phyloP scores from a whole-genome alignment of 768 basidiomycete genomes.

The Imleria badia region DNA sequence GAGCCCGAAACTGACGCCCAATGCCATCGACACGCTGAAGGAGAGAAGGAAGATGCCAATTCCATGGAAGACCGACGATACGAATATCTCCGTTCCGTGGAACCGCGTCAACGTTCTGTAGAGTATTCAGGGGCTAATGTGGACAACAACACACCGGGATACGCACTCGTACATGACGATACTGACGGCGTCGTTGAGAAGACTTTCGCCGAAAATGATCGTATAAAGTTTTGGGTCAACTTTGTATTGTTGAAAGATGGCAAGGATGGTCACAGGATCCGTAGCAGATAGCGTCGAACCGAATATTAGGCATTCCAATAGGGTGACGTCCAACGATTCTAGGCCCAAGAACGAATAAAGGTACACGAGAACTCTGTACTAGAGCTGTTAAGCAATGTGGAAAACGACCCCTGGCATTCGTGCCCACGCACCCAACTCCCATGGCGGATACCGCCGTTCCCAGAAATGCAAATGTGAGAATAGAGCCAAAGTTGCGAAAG shows the following conservation, averaged over 20 bases:
- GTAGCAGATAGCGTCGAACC: constrained; percentile 97
- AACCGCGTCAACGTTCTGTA: constrained; percentile 87
- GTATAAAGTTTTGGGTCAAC: constrained; percentile 98
- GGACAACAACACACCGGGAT: background rate
- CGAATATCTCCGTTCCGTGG: constrained; percentile 82
- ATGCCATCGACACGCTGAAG: constrained; percentile 91
- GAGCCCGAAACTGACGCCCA: constrained; percentile 91
- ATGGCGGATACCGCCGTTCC: constrained; percentile 97
- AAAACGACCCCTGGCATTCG: background rate
- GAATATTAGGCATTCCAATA: constrained; percentile 94
- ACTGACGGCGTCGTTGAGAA: constrained; percentile 98
- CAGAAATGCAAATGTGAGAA: constrained; percentile 88
- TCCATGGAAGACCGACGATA: constrained; percentile 90
- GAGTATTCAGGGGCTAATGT: background rate
- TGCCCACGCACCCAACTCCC: constrained; percentile 79
- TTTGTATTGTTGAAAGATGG: constrained; percentile 98
- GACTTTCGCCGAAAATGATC: constrained; percentile 95
- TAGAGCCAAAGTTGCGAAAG: constrained; percentile 97
- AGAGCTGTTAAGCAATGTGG: constrained; percentile 43
- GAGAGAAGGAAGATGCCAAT: constrained; percentile 97
- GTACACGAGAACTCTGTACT: constrained; percentile 85
- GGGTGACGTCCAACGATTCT: constrained; percentile 79
- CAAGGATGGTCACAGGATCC: constrained; percentile 96
- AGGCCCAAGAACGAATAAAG: constrained; percentile 92
- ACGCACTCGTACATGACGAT: constrained; percentile 99